Evolutionary conservation across 495 filamentous ascomycete genomes (phyloP), one percentile per base, ranked within the genome.

Genomic region (Penicillium salamii): DNA sequence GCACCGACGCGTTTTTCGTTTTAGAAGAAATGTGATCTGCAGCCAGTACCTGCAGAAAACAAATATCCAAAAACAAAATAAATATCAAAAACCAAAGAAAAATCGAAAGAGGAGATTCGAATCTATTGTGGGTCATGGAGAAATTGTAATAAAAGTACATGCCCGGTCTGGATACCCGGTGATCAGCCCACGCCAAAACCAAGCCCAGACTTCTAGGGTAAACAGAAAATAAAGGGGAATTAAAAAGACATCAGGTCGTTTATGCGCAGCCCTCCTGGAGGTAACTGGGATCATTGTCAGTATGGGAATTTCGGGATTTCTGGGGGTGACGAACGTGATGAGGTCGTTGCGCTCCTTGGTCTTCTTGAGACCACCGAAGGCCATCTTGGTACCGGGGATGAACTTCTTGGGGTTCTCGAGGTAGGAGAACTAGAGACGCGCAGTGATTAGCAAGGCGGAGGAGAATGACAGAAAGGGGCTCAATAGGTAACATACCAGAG

Each of bases 321-420:
- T 20, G 19, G 9, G 26, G 28, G 18, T 33, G 21, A 80, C 89
- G 61, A 87, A 95, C 89, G 91, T 92, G 82, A 97, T 95, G 59
- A 99, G 81, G 77, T 99, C 95, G 75, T 97, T 97, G 72, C 93
- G 82, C 79, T 99, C 93, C 88, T 97, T 97, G 58, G 80, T 83
- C 88, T 99, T 99, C 92, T 99, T 99, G 60, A 99, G 80, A 68
- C 93, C 93, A 78, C 93, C 93, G 72, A 99, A 99, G 65, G 93
- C 93, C 93, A 99, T 99, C 90, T 99, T 99, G 74, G 93, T 99
- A 59, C 93, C 93, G 62, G 93, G 95, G 55, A 99, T 97, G 84
- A 84, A 92, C 75, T 92, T 92, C 79, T 92, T 92, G 59, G 88
- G 88, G 80, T 92, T 92, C 77, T 92, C 88, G 63, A 92, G 85